A percentile compares a stretch with the other conserved stretches of the same genome.
These are phyloP conservation scores for Gymnopus androsaceus DNA, from an alignment of 1,284 basidiomycete species.

Conservation along the genomic window DNA sequence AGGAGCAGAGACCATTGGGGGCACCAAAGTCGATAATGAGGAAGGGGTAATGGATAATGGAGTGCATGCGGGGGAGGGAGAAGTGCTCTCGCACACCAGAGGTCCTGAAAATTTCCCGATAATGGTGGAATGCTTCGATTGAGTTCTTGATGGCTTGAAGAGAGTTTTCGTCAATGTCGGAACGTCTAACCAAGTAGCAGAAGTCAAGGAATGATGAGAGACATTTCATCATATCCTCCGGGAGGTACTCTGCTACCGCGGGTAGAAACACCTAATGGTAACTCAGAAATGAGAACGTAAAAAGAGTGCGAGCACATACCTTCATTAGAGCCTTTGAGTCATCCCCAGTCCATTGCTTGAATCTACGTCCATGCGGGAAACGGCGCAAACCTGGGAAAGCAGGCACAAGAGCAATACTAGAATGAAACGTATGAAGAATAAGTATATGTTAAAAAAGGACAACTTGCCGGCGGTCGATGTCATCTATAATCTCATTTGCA, in stretches of 20 bases:
- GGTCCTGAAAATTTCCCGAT: slow-evolving; percentile 29
- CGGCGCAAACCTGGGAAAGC: slow-evolving; percentile 29
- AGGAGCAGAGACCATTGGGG: slow-evolving; percentile 19
- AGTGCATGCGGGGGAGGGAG: slow-evolving; percentile 23
- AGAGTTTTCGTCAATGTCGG: not conserved
- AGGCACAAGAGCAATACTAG: slow-evolving; percentile 14
- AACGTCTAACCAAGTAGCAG: slow-evolving; percentile 33
- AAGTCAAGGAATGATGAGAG: slow-evolving; percentile 33
- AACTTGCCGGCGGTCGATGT: slow-evolving; percentile 31
- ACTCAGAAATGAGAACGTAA: not conserved
- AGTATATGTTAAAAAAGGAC: not conserved
- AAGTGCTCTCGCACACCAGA: slow-evolving; percentile 27
- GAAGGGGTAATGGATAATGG: slow-evolving; percentile 15
- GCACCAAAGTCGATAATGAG: slow-evolving; percentile 17
- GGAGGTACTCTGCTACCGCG: slow-evolving; percentile 28
- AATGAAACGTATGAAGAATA: not conserved
- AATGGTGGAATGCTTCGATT: slow-evolving; percentile 28
- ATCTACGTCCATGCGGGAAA: slow-evolving; percentile 30
- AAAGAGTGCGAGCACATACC: slow-evolving; percentile 15
- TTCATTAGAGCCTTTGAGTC: slow-evolving; percentile 36
- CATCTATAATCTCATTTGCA: slow-evolving; percentile 25
- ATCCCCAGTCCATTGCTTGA: slow-evolving; percentile 34
- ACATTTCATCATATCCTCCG: slow-evolving; percentile 22
- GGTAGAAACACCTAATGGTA: slow-evolving; percentile 29
- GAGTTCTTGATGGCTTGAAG: not conserved